Percentiles rank a stretch among this genome's conserved stretches.
Evolutionary conservation across 495 filamentous ascomycete genomes (phyloP).

Genomic region (Aspergillus ellipticus): DNA sequence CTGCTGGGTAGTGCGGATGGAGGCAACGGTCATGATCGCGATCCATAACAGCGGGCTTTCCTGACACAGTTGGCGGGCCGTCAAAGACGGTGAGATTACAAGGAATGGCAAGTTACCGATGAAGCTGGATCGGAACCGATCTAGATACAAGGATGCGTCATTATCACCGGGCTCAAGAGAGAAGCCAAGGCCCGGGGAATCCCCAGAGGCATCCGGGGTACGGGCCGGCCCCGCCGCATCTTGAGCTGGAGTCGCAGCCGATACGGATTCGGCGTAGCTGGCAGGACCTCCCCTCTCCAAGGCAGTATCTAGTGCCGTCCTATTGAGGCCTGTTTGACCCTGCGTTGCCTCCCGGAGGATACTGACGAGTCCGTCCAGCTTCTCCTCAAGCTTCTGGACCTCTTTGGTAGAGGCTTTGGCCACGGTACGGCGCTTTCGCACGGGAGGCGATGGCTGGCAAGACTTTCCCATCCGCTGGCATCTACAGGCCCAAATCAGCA

Average conservation of each 20-base stretch:
- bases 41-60: slow-evolving; percentile 9
- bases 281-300: not conserved
- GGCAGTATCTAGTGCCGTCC: not conserved
- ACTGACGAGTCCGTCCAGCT: slow-evolving; percentile 1
- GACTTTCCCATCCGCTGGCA: not conserved
- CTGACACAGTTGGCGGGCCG: not conserved
- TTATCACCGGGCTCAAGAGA: not conserved
- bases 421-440: not conserved
- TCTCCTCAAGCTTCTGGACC: slow-evolving; percentile 7
- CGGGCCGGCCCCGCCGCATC: not conserved
- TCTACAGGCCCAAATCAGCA: too few species aligned
- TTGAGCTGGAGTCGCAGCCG: not conserved
- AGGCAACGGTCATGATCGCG: slow-evolving; percentile 5
- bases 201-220: not conserved
- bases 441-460: slow-evolving; percentile 4
- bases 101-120: not conserved
- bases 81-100: not conserved
- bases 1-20: slow-evolving; percentile 2
- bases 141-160: not conserved
- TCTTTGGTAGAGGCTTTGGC: not conserved
- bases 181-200: not conserved
- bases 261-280: too few species aligned
- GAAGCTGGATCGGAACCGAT: not conserved
- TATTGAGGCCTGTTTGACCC: not conserved
- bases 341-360: not conserved